Conservation (phyloP, 2,329 filamentous ascomycete species). For the Zasmidium angulare region DNA sequence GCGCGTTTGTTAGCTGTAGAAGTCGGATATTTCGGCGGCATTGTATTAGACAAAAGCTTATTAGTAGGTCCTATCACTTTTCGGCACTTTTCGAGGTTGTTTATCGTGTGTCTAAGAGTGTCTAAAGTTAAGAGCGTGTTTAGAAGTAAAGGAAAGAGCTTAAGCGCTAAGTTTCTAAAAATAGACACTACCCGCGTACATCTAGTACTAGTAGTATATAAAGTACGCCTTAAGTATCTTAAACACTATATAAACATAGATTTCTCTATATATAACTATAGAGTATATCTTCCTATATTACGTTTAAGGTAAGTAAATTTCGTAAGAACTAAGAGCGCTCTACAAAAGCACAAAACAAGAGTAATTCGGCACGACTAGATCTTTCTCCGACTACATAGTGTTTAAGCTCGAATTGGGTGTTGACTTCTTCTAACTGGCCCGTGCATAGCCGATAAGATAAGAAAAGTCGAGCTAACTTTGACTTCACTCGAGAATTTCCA, state of each 20-base stretch:
- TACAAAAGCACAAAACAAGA: no score
- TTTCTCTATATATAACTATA: no score
- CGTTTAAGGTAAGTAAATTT: no score
- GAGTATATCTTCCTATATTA: no score
- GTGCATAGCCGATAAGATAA: neutral
- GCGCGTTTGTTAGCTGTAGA: conserved; percentile 17
- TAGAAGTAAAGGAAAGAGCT: neutral
- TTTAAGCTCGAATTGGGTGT: no score
- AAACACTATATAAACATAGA: no score
- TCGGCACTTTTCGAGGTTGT: neutral
- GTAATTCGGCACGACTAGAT: no score
- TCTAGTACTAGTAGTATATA: neutral
- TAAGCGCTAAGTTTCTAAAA: neutral
- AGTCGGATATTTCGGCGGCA: conserved; percentile 8
- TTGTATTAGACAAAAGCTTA: neutral
- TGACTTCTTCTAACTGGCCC: neutral
- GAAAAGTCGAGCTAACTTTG: conserved; percentile 1
- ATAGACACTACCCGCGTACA: neutral
- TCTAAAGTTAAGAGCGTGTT: conserved; percentile 4
- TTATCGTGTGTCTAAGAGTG: neutral
- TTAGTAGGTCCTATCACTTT: conserved; percentile 4
- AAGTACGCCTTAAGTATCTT: neutral
- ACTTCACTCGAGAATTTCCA: conserved; percentile 6
- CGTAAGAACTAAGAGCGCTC: no score
- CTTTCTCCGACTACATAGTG: no score